Evolutionary conservation across 164 flowering plant species (phyloP).

Genomic region (Vitis rotundifolia): DNA sequence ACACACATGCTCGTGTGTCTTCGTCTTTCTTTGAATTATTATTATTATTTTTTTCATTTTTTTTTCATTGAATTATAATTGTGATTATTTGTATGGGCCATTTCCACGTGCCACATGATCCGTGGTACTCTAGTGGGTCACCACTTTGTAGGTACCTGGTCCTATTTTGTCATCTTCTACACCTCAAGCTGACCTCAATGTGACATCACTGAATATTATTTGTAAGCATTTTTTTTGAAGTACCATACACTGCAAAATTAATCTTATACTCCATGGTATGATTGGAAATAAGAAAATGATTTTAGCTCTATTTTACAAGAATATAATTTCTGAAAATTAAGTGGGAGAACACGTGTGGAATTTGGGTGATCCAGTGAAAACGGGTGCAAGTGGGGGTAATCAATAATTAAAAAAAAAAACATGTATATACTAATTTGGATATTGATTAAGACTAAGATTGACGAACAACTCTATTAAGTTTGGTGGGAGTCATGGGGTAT

Average conservation of each 20-base stretch:
- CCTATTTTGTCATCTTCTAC: conserved; percentile 13
- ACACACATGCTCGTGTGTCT: neutral
- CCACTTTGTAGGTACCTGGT: neutral
- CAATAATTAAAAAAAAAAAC: too few species aligned
- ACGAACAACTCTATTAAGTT: neutral
- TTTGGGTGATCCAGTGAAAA: too few species aligned
- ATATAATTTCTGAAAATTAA: too few species aligned
- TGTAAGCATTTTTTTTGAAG: too few species aligned
- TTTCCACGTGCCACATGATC: conserved; percentile 18
- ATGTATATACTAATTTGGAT: too few species aligned
- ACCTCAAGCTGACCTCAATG: conserved; percentile 22
- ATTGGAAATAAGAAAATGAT: too few species aligned
- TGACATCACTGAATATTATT: conserved; percentile 13
- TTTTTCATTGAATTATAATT: neutral
- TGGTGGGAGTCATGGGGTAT: conserved; percentile 9
- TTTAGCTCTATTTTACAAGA: too few species aligned
- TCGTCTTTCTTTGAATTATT: neutral
- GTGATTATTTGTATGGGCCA: neutral
- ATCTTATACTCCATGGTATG: too few species aligned
- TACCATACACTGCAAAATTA: too few species aligned
- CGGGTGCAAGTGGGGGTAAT: too few species aligned
- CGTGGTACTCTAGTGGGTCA: neutral
- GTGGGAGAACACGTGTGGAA: too few species aligned
- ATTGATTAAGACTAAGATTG: neutral
- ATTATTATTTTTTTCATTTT: neutral